Percentiles rank a stretch among this genome's conserved stretches.
phyloP scores from a whole-genome alignment of 192 early-diverging fungal species.

The Coemansia umbellata region DNA sequence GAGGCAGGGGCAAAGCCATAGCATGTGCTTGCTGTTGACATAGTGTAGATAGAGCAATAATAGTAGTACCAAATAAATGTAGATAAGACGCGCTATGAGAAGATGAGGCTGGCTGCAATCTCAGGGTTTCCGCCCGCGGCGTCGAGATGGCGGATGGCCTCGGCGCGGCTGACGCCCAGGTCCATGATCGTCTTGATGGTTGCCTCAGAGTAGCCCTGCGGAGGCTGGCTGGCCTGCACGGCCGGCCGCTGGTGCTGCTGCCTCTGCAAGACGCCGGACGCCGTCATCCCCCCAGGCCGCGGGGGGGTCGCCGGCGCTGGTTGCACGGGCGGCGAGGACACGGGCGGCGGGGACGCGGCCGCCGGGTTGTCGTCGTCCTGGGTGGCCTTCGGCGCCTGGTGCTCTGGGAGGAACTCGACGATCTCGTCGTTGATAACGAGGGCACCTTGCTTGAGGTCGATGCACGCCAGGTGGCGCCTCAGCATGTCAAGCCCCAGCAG shows the following conservation, averaged over 20 bases:
- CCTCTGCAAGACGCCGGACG: conserved; percentile 8
- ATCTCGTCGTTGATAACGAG: conserved; percentile 76
- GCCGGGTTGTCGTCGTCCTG: conserved; percentile 27
- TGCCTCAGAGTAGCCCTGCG: conserved; percentile 47
- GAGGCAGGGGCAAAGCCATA: neutral
- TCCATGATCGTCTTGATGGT: conserved; percentile 68
- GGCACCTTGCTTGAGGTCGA: conserved; percentile 80
- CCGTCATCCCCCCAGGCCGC: neutral
- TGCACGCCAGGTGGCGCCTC: conserved; percentile 84
- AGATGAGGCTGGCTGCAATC: conserved; percentile 80
- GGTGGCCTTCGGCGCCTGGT: conserved; percentile 73
- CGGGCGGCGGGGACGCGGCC: conserved; percentile 1
- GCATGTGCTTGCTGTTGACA: no score
- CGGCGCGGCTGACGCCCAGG: conserved; percentile 72
- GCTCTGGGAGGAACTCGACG: conserved; percentile 87
- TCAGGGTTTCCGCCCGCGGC: conserved; percentile 81
- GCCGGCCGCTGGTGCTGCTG: conserved; percentile 37
- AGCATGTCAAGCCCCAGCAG: conserved; percentile 97
- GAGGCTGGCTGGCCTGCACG: neutral
- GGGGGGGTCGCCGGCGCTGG: neutral
- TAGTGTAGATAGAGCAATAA: no score
- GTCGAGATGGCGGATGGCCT: conserved; percentile 78
- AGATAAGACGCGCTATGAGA: conserved; percentile 53
- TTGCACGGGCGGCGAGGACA: conserved; percentile 7
- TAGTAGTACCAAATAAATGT: no score